These are phyloP conservation scores for Penicillium parvum DNA, from an alignment of 495 filamentous ascomycete genomes.

Conservation along the genomic window DNA sequence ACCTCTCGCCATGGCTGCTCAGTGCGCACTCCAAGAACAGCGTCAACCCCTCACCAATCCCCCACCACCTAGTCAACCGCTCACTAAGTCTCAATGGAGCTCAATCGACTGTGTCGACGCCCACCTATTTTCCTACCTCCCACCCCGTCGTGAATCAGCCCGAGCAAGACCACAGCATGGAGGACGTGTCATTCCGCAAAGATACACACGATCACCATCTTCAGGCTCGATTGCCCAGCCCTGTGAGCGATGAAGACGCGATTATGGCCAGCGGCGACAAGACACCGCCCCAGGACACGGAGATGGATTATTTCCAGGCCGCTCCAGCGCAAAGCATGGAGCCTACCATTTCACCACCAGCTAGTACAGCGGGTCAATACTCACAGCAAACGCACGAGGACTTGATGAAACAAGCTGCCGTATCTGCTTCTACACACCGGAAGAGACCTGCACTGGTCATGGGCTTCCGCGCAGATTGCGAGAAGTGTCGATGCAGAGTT, in stretches of 20 bases:
- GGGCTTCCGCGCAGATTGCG: slow-evolving; percentile 81
- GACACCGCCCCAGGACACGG: slow-evolving; percentile 11
- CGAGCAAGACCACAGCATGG: neutral
- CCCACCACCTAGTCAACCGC: slow-evolving; percentile 27
- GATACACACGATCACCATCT: neutral
- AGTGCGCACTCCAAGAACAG: slow-evolving; percentile 24
- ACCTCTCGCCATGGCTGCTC: slow-evolving; percentile 28
- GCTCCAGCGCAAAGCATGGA: neutral
- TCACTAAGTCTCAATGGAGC: slow-evolving; percentile 24
- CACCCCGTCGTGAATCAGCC: neutral
- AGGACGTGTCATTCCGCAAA: neutral
- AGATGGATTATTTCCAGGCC: slow-evolving; percentile 18
- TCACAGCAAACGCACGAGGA: slow-evolving; percentile 22
- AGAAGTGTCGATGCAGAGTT: slow-evolving; percentile 73
- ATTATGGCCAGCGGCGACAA: slow-evolving; percentile 32
- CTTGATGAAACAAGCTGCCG: neutral
- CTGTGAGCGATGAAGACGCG: slow-evolving; percentile 64
- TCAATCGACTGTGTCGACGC: slow-evolving; percentile 15
- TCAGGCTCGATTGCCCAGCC: slow-evolving; percentile 55
- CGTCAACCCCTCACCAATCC: slow-evolving; percentile 52
- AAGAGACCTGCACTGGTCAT: slow-evolving; percentile 71
- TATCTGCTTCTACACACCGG: neutral
- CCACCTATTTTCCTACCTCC: slow-evolving; percentile 16
- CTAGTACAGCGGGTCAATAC: slow-evolving; percentile 16
- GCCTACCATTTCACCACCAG: slow-evolving; percentile 3